Evolutionary conservation across 2,329 filamentous ascomycete species (phyloP), one percentile per base, ranked within the genome.

Genomic region (Diplodia mutila): DNA sequence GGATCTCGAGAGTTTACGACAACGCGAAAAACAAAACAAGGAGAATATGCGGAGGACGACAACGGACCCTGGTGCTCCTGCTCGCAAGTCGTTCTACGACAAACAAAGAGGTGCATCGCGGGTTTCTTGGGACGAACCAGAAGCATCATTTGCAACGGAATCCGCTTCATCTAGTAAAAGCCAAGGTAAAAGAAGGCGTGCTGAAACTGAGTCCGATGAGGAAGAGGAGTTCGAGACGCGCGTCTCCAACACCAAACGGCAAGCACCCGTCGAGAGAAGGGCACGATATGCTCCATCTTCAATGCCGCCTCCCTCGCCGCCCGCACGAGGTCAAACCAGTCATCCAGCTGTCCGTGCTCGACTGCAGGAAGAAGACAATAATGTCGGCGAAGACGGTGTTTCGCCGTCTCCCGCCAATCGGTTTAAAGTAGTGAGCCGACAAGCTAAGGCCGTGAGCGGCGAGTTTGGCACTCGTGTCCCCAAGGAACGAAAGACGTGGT

Each of bases 141-240:
- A 76, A 61, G 59, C 69, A 18, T 73, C 72, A 2, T 73, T 52
- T 29, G 25, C 21, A 6, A 52, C 34, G 12, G 73, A 7, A 72
- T 34, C 4, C 69, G 2, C 73, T 72, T 59, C 63, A 7, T 74
- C 73, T 1, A 72, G 66, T n/a, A 52, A 25, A 8, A 12, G 25
- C 23, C 72, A 66, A 70, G 70, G 52, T 78, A 75, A 66, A 71
- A 72, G 74, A 65, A 67, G 72, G 25, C 70, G 71, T 7, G 67
- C 71, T 18, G 71, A 69, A n/a, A 67, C 77, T 65, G 71, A 73
- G 2, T 75, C 77, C 2, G 78, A 76, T 9, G 74, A 78, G 4
- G 72, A 74, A 3, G 81, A 83, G 9, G 80, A 77, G 1, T 85
- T 85, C 67, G 79, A 83, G 48, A 74, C 61, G 14, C 72, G 74